phyloP scores from a whole-genome alignment of 352 stramenopile species.

The Pythium myriotylum region DNA sequence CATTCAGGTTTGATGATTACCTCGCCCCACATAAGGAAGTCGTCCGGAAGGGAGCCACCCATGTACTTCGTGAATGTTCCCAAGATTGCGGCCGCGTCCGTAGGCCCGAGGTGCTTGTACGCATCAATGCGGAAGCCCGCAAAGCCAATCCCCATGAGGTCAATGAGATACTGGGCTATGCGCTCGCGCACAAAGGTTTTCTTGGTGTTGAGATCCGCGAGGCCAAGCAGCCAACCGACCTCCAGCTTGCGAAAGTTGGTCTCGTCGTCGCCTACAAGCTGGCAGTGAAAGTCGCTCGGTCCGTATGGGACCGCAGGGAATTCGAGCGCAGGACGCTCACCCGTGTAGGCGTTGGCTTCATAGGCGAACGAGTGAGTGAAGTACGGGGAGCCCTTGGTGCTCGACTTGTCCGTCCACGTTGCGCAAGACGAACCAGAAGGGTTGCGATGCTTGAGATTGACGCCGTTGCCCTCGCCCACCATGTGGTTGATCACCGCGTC shows the following conservation, averaged over 20 bases:
- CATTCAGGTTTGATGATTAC: conserved; percentile 38
- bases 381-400: conserved; percentile 24
- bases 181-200: conserved; percentile 59
- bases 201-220: conserved; percentile 60
- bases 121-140: conserved; percentile 72
- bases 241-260: conserved; percentile 41
- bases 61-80: conserved; percentile 55
- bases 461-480: conserved; percentile 32
- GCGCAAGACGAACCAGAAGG: neutral
- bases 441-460: conserved; percentile 23
- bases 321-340: conserved; percentile 43
- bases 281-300: conserved; percentile 61
- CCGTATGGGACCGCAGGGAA: conserved; percentile 56
- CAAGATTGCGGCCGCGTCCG: conserved; percentile 51
- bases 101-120: conserved; percentile 61
- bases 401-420: conserved; percentile 23
- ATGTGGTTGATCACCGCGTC: conserved; percentile 35
- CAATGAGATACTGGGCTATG: conserved; percentile 75
- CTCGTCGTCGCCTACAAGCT: conserved; percentile 42
- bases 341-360: conserved; percentile 43
- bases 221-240: conserved; percentile 43
- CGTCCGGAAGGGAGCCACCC: conserved; percentile 55
- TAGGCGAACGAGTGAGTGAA: conserved; percentile 41
- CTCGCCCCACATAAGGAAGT: conserved; percentile 71
- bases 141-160: conserved; percentile 68